phyloP scores from a whole-genome alignment of 805 yeast species.

The Grigorovia jiainica region DNA sequence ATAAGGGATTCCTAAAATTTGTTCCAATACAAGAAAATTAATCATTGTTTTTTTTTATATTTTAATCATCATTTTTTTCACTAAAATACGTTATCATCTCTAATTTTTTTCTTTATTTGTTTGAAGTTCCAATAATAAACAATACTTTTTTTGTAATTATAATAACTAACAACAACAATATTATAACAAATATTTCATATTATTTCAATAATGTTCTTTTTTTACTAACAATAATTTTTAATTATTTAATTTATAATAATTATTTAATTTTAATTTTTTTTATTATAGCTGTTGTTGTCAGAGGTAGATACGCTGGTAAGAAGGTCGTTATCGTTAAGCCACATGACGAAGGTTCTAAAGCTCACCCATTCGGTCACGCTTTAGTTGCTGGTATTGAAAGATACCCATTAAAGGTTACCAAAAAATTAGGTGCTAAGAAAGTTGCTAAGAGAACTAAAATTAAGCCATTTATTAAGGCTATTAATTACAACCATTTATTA shows the following conservation, averaged over 20 bases:
- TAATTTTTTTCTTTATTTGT: too few species aligned
- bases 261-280: conserved; percentile 1
- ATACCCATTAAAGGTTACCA: conserved; percentile 94
- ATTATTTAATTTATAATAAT: neutral
- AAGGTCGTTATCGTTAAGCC: conserved; percentile 98
- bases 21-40: too few species aligned
- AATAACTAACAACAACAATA: too few species aligned
- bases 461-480: conserved; percentile 97
- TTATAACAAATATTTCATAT: too few species aligned
- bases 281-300: conserved; percentile 84
- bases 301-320: conserved; percentile 99
- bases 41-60: too few species aligned
- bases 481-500: conserved; percentile 99
- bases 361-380: conserved; percentile 99
- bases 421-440: conserved; percentile 91
- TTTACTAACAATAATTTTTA: conserved; percentile 1
- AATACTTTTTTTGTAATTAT: too few species aligned
- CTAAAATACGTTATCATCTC: too few species aligned
- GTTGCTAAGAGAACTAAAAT: conserved; percentile 94
- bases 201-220: neutral
- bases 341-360: conserved; percentile 97
- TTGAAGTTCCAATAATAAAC: too few species aligned
- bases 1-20: too few species aligned
- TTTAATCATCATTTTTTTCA: too few species aligned
- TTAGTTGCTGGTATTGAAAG: conserved; percentile 99